A percentile compares a stretch with the other conserved stretches of the same genome.
phyloP scores from a whole-genome alignment of 2,329 filamentous ascomycete genomes.

The Colletotrichum sp. region DNA sequence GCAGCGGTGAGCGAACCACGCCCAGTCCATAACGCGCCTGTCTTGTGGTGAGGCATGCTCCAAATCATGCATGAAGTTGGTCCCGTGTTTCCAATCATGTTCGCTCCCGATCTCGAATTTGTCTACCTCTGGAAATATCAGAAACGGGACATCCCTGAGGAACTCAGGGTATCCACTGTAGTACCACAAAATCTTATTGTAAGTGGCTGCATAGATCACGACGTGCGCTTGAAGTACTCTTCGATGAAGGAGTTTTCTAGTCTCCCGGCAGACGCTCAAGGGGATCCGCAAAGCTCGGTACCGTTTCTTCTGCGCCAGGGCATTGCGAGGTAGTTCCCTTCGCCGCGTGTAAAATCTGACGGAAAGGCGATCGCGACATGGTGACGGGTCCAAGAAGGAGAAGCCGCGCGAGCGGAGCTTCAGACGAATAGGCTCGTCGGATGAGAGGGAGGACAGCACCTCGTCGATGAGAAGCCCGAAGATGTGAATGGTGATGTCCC shows the following conservation, averaged over 20 bases:
- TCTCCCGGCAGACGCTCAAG: neutral
- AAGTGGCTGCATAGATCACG: too few relatives aligned
- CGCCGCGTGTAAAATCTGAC: too few relatives aligned
- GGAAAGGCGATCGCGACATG: too few relatives aligned
- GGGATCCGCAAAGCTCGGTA: neutral
- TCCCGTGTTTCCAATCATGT: too few relatives aligned
- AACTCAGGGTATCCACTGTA: neutral
- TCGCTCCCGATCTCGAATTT: too few relatives aligned
- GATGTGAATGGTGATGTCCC: neutral
- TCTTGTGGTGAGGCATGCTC: neutral
- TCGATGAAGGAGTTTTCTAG: neutral
- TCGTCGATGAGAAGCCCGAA: neutral
- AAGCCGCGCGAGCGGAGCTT: too few relatives aligned
- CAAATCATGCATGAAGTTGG: neutral
- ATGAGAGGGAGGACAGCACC: neutral
- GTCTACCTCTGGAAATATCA: neutral
- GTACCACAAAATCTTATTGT: too few relatives aligned
- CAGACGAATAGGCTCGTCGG: neutral
- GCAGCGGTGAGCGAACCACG: neutral
- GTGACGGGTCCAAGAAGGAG: too few relatives aligned
- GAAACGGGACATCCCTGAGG: neutral
- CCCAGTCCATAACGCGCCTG: neutral
- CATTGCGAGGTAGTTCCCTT: too few relatives aligned
- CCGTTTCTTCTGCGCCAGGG: neutral
- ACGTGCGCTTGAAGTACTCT: neutral